phyloP scores from a whole-genome alignment of 2,329 filamentous ascomycete genomes.

The Pseudocercospora vitis region DNA sequence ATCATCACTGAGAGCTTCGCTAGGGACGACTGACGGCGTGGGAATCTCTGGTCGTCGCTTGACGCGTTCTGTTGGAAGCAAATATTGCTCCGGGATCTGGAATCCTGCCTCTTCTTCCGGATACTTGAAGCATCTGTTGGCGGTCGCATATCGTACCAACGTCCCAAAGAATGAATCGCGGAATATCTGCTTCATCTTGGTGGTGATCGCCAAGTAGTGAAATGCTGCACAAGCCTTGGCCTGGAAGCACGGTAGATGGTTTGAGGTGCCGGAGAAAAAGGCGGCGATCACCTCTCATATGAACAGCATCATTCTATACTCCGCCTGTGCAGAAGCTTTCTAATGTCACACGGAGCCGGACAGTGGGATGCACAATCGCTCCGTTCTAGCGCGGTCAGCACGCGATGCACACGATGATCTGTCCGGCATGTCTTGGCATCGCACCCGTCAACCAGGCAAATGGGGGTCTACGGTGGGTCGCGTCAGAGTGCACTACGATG shows the following conservation, averaged over 20 bases:
- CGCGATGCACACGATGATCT: not conserved
- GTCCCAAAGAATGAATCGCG: constrained; percentile 12
- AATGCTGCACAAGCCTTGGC: too few relatives aligned
- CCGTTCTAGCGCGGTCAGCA: not conserved
- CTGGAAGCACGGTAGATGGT: too few relatives aligned
- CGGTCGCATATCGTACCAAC: not conserved
- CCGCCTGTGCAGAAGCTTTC: not conserved
- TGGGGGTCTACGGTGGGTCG: too few relatives aligned
- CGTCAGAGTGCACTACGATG: not conserved
- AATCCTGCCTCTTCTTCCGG: constrained; percentile 15
- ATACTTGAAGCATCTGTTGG: constrained; percentile 1
- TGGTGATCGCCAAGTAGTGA: too few relatives aligned
- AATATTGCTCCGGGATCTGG: constrained; percentile 4
- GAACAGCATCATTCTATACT: not conserved
- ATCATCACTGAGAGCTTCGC: not conserved
- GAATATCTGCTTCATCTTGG: not conserved
- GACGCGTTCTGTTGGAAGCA: not conserved
- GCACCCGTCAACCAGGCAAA: too few relatives aligned
- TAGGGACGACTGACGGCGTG: not conserved
- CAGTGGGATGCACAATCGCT: not conserved
- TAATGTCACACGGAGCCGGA: not conserved
- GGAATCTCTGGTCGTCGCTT: not conserved
- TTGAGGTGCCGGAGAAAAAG: too few relatives aligned
- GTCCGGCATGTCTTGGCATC: not conserved
- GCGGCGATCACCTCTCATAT: too few relatives aligned